These are phyloP conservation scores for Aspergillus sojae DNA, from an alignment of 2,329 filamentous ascomycete genomes.

Conservation along the genomic window DNA sequence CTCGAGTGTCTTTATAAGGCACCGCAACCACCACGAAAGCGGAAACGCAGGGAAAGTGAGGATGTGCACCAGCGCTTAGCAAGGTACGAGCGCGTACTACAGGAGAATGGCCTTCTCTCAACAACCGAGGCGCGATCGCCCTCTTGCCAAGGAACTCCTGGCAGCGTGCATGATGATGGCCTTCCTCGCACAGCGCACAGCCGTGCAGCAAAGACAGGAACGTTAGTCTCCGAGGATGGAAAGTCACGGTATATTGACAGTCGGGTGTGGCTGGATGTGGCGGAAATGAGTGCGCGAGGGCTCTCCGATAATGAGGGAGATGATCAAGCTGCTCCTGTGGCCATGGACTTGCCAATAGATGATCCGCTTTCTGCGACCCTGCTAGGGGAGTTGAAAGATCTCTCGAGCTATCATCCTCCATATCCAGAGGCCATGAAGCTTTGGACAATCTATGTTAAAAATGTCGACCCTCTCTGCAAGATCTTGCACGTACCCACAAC, in stretches of 20 bases:
- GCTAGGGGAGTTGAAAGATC: slow-evolving; percentile 12
- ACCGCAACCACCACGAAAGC: slow-evolving; percentile 42
- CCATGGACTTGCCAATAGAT: not conserved
- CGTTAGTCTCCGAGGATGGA: slow-evolving; percentile 24
- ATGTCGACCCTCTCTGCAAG: slow-evolving; percentile 75
- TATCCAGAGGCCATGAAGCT: slow-evolving; percentile 60
- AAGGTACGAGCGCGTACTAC: slow-evolving; percentile 45
- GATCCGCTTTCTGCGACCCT: slow-evolving; percentile 5
- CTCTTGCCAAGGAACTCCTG: not conserved
- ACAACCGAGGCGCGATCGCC: not conserved
- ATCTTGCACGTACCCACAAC: slow-evolving; percentile 71
- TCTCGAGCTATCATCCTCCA: slow-evolving; percentile 32
- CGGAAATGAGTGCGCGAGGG: slow-evolving; percentile 28
- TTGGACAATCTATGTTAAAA: slow-evolving; percentile 74
- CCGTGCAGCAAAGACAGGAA: not conserved
- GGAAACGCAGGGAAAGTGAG: slow-evolving; percentile 41
- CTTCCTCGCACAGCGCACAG: not conserved
- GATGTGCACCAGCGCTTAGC: slow-evolving; percentile 39
- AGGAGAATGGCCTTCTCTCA: slow-evolving; percentile 29
- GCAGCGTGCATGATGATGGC: not conserved
- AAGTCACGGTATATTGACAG: slow-evolving; percentile 49
- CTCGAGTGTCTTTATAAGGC: slow-evolving; percentile 46
- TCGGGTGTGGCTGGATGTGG: slow-evolving; percentile 27
- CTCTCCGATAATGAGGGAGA: slow-evolving; percentile 26
- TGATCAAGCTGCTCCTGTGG: not conserved